Conservation (phyloP, 2,329 filamentous ascomycete genomes). For the Cytospora chrysosperma region DNA sequence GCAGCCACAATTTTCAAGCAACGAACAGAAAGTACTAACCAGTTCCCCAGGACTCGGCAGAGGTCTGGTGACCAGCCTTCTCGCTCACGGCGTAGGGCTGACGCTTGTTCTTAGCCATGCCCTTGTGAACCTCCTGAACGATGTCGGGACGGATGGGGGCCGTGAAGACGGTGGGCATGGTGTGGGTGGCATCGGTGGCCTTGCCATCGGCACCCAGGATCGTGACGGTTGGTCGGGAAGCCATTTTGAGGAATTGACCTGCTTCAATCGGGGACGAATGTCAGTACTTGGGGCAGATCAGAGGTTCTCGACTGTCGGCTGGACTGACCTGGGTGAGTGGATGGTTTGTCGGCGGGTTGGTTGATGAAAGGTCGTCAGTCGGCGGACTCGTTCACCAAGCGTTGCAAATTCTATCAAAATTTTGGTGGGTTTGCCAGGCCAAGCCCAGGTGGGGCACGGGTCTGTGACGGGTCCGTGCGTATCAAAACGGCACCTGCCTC, state of each 20-base stretch:
- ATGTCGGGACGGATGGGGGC: conserved; percentile 98
- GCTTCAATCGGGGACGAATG: conserved; percentile 9
- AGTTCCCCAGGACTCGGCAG: conserved; percentile 99
- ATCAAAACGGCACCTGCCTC: background rate
- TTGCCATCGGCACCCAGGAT: conserved; percentile 96
- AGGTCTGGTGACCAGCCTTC: conserved; percentile 99
- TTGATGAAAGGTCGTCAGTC: conserved; percentile 11
- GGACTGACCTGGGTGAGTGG: conserved; percentile 10
- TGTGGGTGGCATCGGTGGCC: conserved; percentile 83
- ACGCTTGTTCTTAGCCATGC: conserved; percentile 99
- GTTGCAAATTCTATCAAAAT: conserved; percentile 20
- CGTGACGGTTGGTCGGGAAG: conserved; percentile 95
- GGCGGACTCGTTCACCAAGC: background rate
- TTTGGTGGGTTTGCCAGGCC: conserved; percentile 19
- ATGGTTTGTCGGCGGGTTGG: conserved; percentile 20
- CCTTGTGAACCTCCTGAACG: conserved; percentile 98
- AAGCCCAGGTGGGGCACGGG: background rate
- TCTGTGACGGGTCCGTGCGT: background rate
- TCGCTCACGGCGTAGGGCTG: conserved; percentile 99
- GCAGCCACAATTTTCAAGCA: background rate
- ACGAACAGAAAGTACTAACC: conserved; percentile 59
- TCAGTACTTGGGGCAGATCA: conserved; percentile 15
- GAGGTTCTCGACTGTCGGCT: background rate
- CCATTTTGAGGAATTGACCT: conserved; percentile 60
- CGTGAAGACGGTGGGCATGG: conserved; percentile 95